Evolutionary conservation across 192 early-diverging fungal genomes (phyloP), one percentile per base, ranked within the genome.

Genomic region (Backusella luteola): DNA sequence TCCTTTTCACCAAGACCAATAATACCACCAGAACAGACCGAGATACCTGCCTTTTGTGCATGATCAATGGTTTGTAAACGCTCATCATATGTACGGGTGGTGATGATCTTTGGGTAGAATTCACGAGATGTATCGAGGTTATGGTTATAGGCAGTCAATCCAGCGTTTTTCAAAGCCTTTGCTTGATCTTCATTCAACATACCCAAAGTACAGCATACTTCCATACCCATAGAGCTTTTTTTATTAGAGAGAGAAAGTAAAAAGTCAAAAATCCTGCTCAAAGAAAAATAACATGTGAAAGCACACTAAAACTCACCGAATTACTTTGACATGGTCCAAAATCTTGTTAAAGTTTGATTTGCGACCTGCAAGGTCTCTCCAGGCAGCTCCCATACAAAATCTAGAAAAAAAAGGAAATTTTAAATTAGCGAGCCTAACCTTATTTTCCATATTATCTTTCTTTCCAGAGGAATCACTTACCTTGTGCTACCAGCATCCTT

Each of bases 321-420:
- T 94, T 76, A 93, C 91, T 56, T 85, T 88, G 46, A 95, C 92
- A 76, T 93, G 91, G 56, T 82, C 80, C 23, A 92, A 76, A 83
- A 95, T 92, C 77, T 89, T 89, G 67, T 91, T 93, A 83, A 95
- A 93, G 89, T 95, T 94, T 75, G 87, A 89, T 82, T 94, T 95
- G 52, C 94, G 89, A 46, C 94, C 94, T 32, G 89, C 83, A 44
- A 93, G 75, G 78, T 94, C 92, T 77, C 94, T 85, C 94, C 94
- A 95, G 21, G 94, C 94, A 72, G 94, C 92, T 72, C 94, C 94
- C 94, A 95, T 95, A 80, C 94, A 95, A 85, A 95, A 95, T 73
- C 67, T 71, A 67, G 41, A n/a, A 32, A 15, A 76, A 35, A 23
- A 35, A n/a, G 53, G 73, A 34, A 74, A 63, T 14, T 29, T 63